Conservation (phyloP, 2,329 filamentous ascomycete genomes). For the Amauroascus verrucosus region DNA sequence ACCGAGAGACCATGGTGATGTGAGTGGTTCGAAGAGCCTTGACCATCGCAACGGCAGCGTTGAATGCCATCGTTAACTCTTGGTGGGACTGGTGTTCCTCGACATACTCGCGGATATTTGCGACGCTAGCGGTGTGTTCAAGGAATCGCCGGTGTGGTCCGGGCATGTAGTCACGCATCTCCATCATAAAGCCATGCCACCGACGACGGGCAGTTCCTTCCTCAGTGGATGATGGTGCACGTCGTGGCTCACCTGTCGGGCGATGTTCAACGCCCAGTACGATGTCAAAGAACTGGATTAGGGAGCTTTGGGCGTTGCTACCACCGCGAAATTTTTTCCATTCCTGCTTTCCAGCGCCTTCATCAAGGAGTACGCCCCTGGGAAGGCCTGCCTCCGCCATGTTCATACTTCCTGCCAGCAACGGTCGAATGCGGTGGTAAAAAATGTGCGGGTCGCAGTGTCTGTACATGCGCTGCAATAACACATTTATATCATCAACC, state of each 20-base stretch:
- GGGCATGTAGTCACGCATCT: constrained; percentile 97
- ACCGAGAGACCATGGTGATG: constrained; percentile 89
- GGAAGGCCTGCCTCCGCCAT: constrained; percentile 92
- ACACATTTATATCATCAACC: constrained; percentile 67
- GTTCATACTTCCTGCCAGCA: constrained; percentile 92
- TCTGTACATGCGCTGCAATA: constrained; percentile 87
- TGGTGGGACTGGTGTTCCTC: constrained; percentile 51
- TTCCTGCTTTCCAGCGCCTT: constrained; percentile 55
- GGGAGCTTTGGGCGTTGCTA: constrained; percentile 91
- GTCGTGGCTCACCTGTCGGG: constrained; percentile 62
- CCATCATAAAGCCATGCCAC: constrained; percentile 81
- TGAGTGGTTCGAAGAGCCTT: constrained; percentile 79
- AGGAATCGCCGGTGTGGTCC: constrained; percentile 84
- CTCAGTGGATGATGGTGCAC: constrained; percentile 3
- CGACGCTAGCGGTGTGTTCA: constrained; percentile 62
- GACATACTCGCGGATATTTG: constrained; percentile 82
- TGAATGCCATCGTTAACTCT: constrained; percentile 68
- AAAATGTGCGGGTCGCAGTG: constrained; percentile 90
- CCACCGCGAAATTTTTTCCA: constrained; percentile 86
- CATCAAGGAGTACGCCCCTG: constrained; percentile 76
- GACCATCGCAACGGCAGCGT: constrained; percentile 76
- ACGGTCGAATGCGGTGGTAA: constrained; percentile 92
- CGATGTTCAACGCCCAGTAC: constrained; percentile 81
- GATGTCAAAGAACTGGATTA: constrained; percentile 96
- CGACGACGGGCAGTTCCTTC: constrained; percentile 36